phyloP scores from a whole-genome alignment of 2,329 filamentous ascomycete species.

The Cytospora piceae region DNA sequence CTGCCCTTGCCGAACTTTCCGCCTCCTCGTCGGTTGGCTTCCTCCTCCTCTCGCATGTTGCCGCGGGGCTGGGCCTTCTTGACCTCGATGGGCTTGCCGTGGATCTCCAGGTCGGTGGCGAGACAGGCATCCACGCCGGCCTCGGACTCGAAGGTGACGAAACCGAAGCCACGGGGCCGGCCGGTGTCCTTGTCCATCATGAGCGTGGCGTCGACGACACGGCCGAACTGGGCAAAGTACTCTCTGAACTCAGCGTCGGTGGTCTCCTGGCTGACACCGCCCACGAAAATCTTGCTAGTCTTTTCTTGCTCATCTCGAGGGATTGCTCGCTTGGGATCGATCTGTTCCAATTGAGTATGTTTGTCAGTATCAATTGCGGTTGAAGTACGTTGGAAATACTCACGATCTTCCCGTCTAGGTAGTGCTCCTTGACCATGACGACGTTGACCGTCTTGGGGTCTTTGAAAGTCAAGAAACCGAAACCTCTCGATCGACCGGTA shows the following conservation, averaged over 20 bases:
- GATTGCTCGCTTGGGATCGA: constrained; percentile 96
- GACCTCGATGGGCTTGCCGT: constrained; percentile 95
- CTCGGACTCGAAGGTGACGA: constrained; percentile 97
- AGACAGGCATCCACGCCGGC: constrained; percentile 92
- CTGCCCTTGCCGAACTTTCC: constrained; percentile 60
- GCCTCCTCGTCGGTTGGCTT: constrained; percentile 62
- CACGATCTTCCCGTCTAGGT: constrained; percentile 97
- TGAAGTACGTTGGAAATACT: constrained; percentile 41
- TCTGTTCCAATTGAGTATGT: constrained; percentile 60
- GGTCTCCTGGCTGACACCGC: constrained; percentile 95
- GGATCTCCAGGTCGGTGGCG: constrained; percentile 82
- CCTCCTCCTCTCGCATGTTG: constrained; percentile 90
- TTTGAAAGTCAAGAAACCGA: constrained; percentile 97
- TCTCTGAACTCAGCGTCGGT: constrained; percentile 95
- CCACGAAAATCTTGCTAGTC: constrained; percentile 98
- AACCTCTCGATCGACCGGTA: constrained; percentile 90
- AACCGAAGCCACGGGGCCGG: constrained; percentile 93
- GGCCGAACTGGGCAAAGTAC: constrained; percentile 95
- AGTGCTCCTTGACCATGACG: constrained; percentile 99
- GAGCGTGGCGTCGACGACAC: constrained; percentile 93
- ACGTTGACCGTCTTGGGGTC: constrained; percentile 98
- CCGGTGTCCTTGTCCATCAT: constrained; percentile 99
- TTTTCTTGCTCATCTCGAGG: constrained; percentile 97
- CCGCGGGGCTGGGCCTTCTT: constrained; percentile 97
- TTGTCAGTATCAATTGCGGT: constrained; percentile 15